Evolutionary conservation across 305 asterid genomes (phyloP).

Genomic region (Solanum hybrid): DNA sequence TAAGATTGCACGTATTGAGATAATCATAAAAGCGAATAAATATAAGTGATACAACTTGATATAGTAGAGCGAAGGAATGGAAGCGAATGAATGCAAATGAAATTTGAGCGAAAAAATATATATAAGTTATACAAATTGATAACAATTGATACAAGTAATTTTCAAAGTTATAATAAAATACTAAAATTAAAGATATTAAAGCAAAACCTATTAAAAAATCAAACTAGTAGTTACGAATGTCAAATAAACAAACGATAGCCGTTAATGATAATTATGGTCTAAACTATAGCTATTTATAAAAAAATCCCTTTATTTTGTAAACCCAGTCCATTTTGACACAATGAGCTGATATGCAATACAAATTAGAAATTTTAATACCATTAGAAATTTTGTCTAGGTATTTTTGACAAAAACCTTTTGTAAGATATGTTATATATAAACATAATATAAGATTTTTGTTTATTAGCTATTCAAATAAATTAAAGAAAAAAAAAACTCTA

Average conservation of each 20-base stretch:
- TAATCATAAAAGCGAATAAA: background rate
- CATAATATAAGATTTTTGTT: background rate
- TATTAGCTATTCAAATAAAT: background rate
- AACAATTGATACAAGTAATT: too few species aligned
- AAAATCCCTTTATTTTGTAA: background rate
- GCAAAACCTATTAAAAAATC: too few species aligned
- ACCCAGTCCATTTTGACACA: background rate
- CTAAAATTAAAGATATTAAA: too few species aligned
- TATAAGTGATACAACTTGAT: too few species aligned
- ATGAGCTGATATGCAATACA: background rate
- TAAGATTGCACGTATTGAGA: too few species aligned
- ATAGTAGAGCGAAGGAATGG: background rate
- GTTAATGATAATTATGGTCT: background rate
- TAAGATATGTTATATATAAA: background rate
- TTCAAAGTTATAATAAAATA: too few species aligned
- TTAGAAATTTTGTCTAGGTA: background rate
- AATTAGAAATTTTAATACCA: background rate
- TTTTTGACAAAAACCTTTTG: background rate
- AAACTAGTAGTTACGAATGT: too few species aligned
- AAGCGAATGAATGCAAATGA: background rate
- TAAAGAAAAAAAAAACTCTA: too few species aligned
- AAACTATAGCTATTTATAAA: background rate
- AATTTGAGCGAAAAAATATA: background rate
- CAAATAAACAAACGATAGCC: background rate
- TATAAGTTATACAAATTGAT: too few species aligned